These are phyloP conservation scores for Aureobasidium namibiae DNA, from an alignment of 2,329 filamentous ascomycete species.

Conservation along the genomic window DNA sequence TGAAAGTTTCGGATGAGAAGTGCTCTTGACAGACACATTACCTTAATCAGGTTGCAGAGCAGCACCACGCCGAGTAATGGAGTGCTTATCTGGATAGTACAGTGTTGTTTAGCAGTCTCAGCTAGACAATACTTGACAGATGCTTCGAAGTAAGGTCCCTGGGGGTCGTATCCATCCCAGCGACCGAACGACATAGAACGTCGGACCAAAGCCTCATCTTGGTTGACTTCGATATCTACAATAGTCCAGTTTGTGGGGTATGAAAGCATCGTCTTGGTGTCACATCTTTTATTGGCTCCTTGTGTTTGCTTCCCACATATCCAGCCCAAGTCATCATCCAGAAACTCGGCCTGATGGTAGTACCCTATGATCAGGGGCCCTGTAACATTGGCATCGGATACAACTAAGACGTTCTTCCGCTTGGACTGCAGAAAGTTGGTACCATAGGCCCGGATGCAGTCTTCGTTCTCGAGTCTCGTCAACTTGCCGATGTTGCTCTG, in stretches of 20 bases:
- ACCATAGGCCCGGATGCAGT: constrained; percentile 4
- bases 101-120: not conserved
- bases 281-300: not conserved
- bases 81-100: not conserved
- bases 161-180: not conserved
- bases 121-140: not conserved
- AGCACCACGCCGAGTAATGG: not conserved
- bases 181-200: too few relatives aligned
- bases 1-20: not conserved
- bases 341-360: not conserved
- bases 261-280: not conserved
- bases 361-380: not conserved
- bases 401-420: not conserved
- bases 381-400: not conserved
- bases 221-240: not conserved
- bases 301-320: not conserved
- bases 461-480: constrained; percentile 5
- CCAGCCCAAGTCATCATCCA: not conserved
- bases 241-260: not conserved
- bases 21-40: not conserved
- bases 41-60: constrained; percentile 1
- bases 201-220: not conserved
- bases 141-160: not conserved
- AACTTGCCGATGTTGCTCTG: not conserved
- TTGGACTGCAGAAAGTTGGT: not conserved